Conservation (phyloP, 208 protist genomes). For the Leishmania martiniquensis region DNA sequence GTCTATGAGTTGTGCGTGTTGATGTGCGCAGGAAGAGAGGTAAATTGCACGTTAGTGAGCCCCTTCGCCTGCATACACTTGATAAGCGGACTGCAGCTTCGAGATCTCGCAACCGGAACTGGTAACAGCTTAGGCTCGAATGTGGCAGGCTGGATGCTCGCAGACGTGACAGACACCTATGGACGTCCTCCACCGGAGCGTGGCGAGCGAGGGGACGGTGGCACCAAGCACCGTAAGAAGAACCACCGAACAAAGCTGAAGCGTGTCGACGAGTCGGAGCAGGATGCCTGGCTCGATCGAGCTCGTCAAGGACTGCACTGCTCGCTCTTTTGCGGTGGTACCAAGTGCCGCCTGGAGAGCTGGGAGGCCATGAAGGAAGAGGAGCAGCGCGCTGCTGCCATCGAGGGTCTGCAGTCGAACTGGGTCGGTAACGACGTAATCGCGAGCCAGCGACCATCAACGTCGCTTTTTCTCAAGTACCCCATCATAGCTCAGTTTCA, state of each 20-base stretch:
- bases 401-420: constrained; percentile 89
- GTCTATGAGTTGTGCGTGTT: neutral
- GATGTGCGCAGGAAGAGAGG: neutral
- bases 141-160: constrained; percentile 11
- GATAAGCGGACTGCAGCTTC: neutral
- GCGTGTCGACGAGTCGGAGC: constrained; percentile 73
- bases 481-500: constrained; percentile 86
- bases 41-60: neutral
- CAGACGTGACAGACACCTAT: constrained; percentile 38
- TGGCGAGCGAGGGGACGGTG: constrained; percentile 7
- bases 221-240: constrained; percentile 23
- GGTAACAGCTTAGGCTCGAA: neutral
- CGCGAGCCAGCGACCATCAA: constrained; percentile 87
- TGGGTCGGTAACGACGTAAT: constrained; percentile 88
- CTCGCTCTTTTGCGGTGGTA: constrained; percentile 80
- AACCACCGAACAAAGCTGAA: constrained; percentile 43
- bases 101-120: neutral
- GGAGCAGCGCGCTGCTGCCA: constrained; percentile 60
- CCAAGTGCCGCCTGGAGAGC: constrained; percentile 81
- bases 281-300: constrained; percentile 75
- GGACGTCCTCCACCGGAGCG: constrained; percentile 47
- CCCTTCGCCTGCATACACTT: neutral
- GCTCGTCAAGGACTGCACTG: constrained; percentile 79
- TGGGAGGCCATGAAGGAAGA: constrained; percentile 64
- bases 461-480: constrained; percentile 88